These are phyloP conservation scores for Candida succiphila DNA, from an alignment of 805 yeast species.

Conservation along the genomic window DNA sequence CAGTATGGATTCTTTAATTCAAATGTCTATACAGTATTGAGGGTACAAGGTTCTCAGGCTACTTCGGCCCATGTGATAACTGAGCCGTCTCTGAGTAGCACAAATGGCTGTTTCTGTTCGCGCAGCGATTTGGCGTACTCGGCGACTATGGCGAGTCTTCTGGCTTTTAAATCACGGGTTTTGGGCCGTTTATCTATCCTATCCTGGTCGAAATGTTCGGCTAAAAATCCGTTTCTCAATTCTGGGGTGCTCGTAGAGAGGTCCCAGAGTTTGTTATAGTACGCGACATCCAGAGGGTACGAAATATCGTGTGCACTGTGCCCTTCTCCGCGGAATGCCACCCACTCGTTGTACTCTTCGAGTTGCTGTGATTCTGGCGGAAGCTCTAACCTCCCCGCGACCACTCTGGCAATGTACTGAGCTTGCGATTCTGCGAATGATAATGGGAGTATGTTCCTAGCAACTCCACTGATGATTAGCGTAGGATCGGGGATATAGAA, in stretches of 20 bases:
- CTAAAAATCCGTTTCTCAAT: constrained; percentile 19
- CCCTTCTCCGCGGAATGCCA: constrained; percentile 34
- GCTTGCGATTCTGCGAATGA: constrained; percentile 42
- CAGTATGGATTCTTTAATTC: no score
- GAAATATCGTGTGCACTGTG: constrained; percentile 40
- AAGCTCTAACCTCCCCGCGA: constrained; percentile 30
- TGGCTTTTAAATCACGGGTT: constrained; percentile 18
- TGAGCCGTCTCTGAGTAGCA: constrained; percentile 14
- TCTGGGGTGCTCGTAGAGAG: constrained; percentile 25
- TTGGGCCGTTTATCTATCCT: constrained; percentile 14
- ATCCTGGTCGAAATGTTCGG: constrained; percentile 19
- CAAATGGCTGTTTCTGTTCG: constrained; percentile 15
- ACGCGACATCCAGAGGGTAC: constrained; percentile 50
- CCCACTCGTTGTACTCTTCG: constrained; percentile 20
- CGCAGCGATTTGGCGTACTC: constrained; percentile 17
- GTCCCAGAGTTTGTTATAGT: constrained; percentile 35
- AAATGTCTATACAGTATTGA: no score
- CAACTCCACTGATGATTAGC: constrained; percentile 29
- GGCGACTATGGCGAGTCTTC: constrained; percentile 17
- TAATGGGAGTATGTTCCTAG: constrained; percentile 38
- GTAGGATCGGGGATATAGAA: constrained; percentile 37
- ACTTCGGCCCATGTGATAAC: no score
- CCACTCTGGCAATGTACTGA: constrained; percentile 29
- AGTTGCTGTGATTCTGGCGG: constrained; percentile 29
- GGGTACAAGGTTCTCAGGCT: no score